These are phyloP conservation scores for Massospora cicadina DNA, from an alignment of 371 early-diverging fungal genomes.

Conservation along the genomic window DNA sequence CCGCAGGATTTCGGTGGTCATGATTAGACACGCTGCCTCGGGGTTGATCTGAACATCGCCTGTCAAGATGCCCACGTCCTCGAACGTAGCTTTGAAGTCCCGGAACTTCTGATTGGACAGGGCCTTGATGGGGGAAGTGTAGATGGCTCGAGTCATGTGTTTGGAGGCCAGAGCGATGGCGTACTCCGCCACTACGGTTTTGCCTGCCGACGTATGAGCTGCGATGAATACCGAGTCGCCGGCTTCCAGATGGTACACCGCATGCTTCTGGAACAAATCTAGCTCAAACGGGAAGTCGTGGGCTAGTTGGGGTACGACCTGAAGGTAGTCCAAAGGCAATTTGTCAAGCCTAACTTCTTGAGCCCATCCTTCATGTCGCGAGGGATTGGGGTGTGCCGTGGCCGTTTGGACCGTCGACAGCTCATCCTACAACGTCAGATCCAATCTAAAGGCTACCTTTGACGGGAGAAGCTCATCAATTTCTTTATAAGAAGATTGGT, in stretches of 20 bases:
- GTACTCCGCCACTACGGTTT: constrained; percentile 99
- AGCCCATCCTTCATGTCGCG: constrained; percentile 62
- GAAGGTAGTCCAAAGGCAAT: constrained; percentile 69
- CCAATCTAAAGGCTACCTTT: constrained; percentile 6
- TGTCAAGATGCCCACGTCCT: constrained; percentile 95
- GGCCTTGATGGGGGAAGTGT: constrained; percentile 99
- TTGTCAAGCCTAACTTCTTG: constrained; percentile 73
- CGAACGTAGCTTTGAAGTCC: constrained; percentile 85
- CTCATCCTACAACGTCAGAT: not conserved
- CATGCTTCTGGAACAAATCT: constrained; percentile 97
- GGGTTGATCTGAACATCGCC: constrained; percentile 98
- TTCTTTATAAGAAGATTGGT: not conserved
- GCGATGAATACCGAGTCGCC: constrained; percentile 96
- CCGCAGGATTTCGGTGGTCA: constrained; percentile 99
- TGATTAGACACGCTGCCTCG: constrained; percentile 89
- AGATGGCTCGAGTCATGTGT: constrained; percentile 95
- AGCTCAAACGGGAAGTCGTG: constrained; percentile 84
- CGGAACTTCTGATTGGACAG: constrained; percentile 98
- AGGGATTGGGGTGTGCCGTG: constrained; percentile 10
- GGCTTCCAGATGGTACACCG: constrained; percentile 88
- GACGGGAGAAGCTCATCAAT: constrained; percentile 13
- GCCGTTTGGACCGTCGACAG: not conserved
- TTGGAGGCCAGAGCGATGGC: constrained; percentile 85
- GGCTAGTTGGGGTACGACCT: constrained; percentile 65
- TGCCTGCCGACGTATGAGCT: constrained; percentile 99